Evolutionary conservation across 2,329 filamentous ascomycete genomes (phyloP).

Genomic region (Fusarium liriodendri): DNA sequence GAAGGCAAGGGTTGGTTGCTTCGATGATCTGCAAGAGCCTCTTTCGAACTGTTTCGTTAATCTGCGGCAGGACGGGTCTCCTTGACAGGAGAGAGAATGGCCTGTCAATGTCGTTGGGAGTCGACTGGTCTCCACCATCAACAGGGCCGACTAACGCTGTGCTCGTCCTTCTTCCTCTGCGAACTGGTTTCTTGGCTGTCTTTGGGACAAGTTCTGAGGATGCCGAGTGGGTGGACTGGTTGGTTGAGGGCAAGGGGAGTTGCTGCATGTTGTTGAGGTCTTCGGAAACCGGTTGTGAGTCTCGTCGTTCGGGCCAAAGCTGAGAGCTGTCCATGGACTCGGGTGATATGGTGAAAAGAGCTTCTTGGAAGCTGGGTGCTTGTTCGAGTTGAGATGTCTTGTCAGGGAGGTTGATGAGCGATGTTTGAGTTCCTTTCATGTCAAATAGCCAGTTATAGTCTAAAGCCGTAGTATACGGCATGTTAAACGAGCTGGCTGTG

Average conservation of each 20-base stretch:
- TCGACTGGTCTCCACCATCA: neutral
- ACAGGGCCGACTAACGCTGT: neutral
- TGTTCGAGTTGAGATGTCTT: constrained; percentile 1
- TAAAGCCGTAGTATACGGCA: constrained; percentile 71
- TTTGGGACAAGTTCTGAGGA: neutral
- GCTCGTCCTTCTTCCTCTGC: neutral
- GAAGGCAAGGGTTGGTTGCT: constrained; percentile 58
- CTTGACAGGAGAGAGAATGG: constrained; percentile 42
- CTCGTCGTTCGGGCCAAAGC: constrained; percentile 19
- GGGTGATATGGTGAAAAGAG: constrained; percentile 17
- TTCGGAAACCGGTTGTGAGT: neutral
- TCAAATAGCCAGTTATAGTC: constrained; percentile 74
- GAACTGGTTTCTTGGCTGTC: neutral
- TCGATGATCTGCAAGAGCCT: constrained; percentile 63
- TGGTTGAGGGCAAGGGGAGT: neutral
- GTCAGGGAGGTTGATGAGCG: constrained; percentile 1
- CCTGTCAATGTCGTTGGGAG: constrained; percentile 40
- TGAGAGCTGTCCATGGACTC: constrained; percentile 38
- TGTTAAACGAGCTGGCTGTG: constrained; percentile 73
- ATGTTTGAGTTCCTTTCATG: constrained; percentile 46
- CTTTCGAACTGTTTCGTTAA: constrained; percentile 50
- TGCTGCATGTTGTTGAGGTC: neutral
- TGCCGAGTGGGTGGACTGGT: neutral
- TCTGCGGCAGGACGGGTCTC: constrained; percentile 37
- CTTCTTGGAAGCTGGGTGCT: constrained; percentile 5